Evolutionary conservation across 805 yeast genomes (phyloP), one percentile per base, ranked within the genome.

Genomic region (Starmera amethionina): DNA sequence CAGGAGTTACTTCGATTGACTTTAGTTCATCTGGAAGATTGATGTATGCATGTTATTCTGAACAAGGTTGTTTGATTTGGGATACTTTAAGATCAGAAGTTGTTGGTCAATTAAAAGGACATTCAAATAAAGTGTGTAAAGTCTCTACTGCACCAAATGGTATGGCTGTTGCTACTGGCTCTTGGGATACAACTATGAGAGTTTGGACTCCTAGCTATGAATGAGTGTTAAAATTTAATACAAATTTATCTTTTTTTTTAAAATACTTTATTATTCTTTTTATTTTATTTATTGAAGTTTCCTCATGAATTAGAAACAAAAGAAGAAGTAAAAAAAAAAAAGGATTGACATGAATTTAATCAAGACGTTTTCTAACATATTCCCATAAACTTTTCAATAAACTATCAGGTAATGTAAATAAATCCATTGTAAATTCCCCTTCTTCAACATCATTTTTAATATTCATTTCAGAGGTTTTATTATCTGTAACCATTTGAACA

Each of bases 401-500:
- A 34, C 83, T 77, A 58, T 90, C 97, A 16, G 97, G 97, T 49
- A 90, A 69, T 25, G 97, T 89, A 62, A 78, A 89, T 51, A 90
- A 73, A 64, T 90, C 98, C 85, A 90, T 86, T 40, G 95, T 87
- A 61, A 93, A 90, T 67, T 93, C 97, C 40, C 98, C 98, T 53
- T 86, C 90, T 46, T 90, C 97, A 38, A 86, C 88, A 55, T 90
- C 95, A 60, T 93, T 90, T 59, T 89, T 89, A 52, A 90, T 82
- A 63, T 83, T 88, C 95, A 90, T 90, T 37, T 90, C 97, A 35
- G 86, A 77, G 5, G 97, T 87, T 57, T 86, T 77, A 65, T 93
- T 93, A 60, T 90, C 97, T 35, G 95, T 88, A 33, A 90, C 93
- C 96, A 90, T 89, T 64, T 90, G 97, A 41, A 90, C 97, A 37